Conservation (phyloP, 2,329 filamentous ascomycete genomes). For the Paecilomyces dactylethromorphus region DNA sequence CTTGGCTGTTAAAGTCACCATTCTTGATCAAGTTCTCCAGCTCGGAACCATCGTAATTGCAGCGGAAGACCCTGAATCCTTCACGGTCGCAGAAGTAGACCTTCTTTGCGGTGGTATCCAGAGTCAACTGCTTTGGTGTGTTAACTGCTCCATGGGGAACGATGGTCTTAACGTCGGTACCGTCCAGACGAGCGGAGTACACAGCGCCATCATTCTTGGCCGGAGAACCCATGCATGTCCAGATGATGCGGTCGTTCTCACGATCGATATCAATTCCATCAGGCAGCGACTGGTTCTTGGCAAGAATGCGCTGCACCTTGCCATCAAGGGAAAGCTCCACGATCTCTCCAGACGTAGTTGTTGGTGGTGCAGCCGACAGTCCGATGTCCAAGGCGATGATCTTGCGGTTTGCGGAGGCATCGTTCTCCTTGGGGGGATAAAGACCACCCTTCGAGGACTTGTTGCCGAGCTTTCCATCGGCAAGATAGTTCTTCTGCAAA, state of each 20-base stretch:
- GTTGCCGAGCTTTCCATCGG: slow-evolving; percentile 41
- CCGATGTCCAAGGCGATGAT: background rate
- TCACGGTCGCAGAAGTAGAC: slow-evolving; percentile 42
- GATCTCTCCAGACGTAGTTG: slow-evolving; percentile 11
- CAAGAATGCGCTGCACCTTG: slow-evolving; percentile 5
- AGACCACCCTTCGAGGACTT: slow-evolving; percentile 28
- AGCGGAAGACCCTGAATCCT: slow-evolving; percentile 31
- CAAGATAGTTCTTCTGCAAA: slow-evolving; percentile 40
- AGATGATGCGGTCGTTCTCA: slow-evolving; percentile 36
- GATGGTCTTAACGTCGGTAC: slow-evolving; percentile 38
- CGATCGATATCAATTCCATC: slow-evolving; percentile 40
- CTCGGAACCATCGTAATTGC: slow-evolving; percentile 26
- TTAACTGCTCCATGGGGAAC: slow-evolving; percentile 40
- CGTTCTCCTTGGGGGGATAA: background rate
- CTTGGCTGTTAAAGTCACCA: slow-evolving; percentile 17
- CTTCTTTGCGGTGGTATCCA: slow-evolving; percentile 19
- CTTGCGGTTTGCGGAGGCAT: background rate
- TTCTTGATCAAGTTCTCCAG: slow-evolving; percentile 35
- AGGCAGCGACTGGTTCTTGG: slow-evolving; percentile 9
- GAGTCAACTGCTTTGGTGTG: slow-evolving; percentile 41
- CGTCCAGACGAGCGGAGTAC: slow-evolving; percentile 44
- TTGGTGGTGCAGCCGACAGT: slow-evolving; percentile 10
- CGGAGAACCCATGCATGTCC: slow-evolving; percentile 45
- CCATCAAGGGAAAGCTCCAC: slow-evolving; percentile 12
- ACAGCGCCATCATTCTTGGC: slow-evolving; percentile 38